Percentiles rank a stretch among this genome's conserved stretches.
Evolutionary conservation across 169 alveolate genomes (phyloP).

Genomic region (Cryptosporidium ryanae): DNA sequence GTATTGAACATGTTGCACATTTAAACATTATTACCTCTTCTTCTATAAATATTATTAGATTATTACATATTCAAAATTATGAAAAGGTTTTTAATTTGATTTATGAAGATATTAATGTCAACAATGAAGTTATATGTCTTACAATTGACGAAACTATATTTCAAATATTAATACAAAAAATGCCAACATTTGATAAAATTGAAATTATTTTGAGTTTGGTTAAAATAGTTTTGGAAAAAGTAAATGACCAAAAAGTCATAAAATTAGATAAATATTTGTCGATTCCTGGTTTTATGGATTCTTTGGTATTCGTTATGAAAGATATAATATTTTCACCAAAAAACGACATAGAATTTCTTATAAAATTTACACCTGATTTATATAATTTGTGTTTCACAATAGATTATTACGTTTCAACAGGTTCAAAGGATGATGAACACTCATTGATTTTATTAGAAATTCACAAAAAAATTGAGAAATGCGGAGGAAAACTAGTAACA

Average conservation of each 20-base stretch:
- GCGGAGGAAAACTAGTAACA: background rate
- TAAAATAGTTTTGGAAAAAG: background rate
- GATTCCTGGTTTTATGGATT: background rate
- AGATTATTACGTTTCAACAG: constrained; percentile 21
- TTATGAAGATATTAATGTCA: background rate
- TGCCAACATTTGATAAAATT: background rate
- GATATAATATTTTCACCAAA: background rate
- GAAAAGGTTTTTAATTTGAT: constrained; percentile 14
- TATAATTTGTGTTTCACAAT: constrained; percentile 5
- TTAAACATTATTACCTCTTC: constrained; percentile 1
- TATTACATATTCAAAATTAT: constrained; percentile 33
- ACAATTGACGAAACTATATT: constrained; percentile 27
- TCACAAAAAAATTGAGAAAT: background rate
- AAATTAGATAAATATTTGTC: background rate
- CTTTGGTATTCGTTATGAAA: background rate
- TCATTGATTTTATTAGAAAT: background rate
- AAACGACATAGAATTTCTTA: constrained; percentile 39
- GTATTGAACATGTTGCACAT: background rate
- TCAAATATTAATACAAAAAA: background rate
- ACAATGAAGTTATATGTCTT: background rate
- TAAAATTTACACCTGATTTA: constrained; percentile 1
- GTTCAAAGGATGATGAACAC: background rate
- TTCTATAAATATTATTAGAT: constrained; percentile 5
- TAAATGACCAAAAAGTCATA: background rate
- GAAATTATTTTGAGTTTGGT: background rate